These are phyloP conservation scores for Mycena latifolia DNA, from an alignment of 768 basidiomycete species.

Conservation along the genomic window DNA sequence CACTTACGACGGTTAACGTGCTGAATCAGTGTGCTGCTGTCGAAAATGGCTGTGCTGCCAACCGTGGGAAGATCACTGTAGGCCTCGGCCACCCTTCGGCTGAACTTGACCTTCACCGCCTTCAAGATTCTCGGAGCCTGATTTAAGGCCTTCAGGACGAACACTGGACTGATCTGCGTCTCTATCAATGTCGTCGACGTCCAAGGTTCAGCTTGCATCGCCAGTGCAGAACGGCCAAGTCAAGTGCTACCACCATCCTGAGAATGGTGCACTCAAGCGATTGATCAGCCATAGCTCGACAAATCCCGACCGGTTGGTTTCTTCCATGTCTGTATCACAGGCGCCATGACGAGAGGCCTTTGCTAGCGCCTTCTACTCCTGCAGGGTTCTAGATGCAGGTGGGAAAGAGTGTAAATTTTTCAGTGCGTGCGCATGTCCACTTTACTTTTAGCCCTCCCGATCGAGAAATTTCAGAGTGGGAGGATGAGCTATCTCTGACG, in stretches of 20 bases:
- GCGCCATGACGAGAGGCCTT: neutral
- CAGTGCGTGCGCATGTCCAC: conserved; percentile 8
- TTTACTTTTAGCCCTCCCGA: neutral
- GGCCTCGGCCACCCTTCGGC: too few species aligned
- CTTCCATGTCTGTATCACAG: too few species aligned
- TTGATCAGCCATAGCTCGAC: neutral
- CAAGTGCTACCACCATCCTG: conserved; percentile 8
- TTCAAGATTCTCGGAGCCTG: too few species aligned
- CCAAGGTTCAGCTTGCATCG: conserved; percentile 9
- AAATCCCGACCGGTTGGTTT: conserved; percentile 24
- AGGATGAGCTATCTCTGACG: conserved; percentile 17
- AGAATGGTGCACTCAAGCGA: neutral
- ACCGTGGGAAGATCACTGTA: too few species aligned
- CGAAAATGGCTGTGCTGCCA: too few species aligned
- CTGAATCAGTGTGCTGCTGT: too few species aligned
- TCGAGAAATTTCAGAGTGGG: conserved; percentile 25
- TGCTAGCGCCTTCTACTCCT: conserved; percentile 28
- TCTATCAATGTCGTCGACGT: too few species aligned
- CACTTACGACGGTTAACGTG: too few species aligned
- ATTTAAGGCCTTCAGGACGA: too few species aligned
- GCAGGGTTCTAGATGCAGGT: neutral
- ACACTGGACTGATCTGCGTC: too few species aligned
- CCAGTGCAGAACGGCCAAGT: conserved; percentile 21
- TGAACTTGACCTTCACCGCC: too few species aligned
- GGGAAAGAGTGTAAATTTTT: conserved; percentile 24